These are phyloP conservation scores for Solanum rostratum DNA, from an alignment of 257 asterid species.

Conservation along the genomic window DNA sequence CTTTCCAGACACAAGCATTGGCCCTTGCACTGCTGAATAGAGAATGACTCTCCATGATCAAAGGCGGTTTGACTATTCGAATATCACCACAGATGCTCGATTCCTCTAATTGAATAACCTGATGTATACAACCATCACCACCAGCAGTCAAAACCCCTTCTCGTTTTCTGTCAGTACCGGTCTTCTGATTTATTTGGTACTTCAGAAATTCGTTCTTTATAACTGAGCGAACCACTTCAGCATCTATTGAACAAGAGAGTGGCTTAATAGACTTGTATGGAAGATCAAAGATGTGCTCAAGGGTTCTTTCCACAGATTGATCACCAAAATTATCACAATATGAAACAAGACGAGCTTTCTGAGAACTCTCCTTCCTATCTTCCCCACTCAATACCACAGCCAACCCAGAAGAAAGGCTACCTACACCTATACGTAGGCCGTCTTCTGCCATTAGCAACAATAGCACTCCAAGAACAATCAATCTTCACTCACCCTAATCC, in stretches of 20 bases:
- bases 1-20: constrained; percentile 87
- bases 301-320: constrained; percentile 81
- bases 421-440: constrained; percentile 50
- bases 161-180: constrained; percentile 17
- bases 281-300: constrained; percentile 81
- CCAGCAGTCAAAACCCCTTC: constrained; percentile 47
- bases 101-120: constrained; percentile 56
- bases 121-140: constrained; percentile 27
- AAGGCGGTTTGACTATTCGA: constrained; percentile 52
- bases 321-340: constrained; percentile 80
- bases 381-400: constrained; percentile 69
- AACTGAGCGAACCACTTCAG: constrained; percentile 36
- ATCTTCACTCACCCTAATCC: constrained; percentile 1
- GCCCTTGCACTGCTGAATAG: constrained; percentile 84
- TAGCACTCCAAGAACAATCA: not conserved
- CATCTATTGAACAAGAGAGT: constrained; percentile 42
- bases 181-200: constrained; percentile 32
- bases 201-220: constrained; percentile 46
- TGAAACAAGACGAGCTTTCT: constrained; percentile 59
- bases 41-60: constrained; percentile 81
- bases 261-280: constrained; percentile 55
- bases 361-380: constrained; percentile 51
- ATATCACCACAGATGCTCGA: constrained; percentile 79
- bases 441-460: constrained; percentile 72
- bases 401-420: constrained; percentile 81